phyloP scores from a whole-genome alignment of 805 yeast genomes.

The Dipodascus geniculatus region DNA sequence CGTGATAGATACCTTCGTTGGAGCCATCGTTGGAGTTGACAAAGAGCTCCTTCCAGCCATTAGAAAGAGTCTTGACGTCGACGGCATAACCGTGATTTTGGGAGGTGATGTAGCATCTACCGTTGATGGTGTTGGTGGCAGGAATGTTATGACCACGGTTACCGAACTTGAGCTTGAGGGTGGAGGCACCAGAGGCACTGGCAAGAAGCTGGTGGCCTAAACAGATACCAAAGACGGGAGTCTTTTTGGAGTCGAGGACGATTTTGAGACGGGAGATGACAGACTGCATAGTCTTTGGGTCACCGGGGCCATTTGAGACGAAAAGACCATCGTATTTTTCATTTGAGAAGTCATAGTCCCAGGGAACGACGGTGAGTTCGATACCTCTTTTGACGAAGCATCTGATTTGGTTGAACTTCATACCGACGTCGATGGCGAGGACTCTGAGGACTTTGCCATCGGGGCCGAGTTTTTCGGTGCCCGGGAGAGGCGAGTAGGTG shows the following conservation, averaged over 20 bases:
- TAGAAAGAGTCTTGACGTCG: slow-evolving; percentile 58
- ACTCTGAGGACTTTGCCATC: slow-evolving; percentile 73
- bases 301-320: slow-evolving; percentile 98
- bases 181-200: slow-evolving; percentile 89
- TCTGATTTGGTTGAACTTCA: slow-evolving; percentile 95
- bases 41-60: slow-evolving; percentile 88
- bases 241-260: slow-evolving; percentile 51
- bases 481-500: slow-evolving; percentile 58
- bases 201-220: slow-evolving; percentile 96
- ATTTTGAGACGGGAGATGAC: slow-evolving; percentile 49
- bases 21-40: slow-evolving; percentile 95
- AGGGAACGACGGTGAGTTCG: slow-evolving; percentile 89
- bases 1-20: slow-evolving; percentile 95
- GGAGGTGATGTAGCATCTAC: slow-evolving; percentile 95
- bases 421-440: slow-evolving; percentile 91
- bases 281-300: slow-evolving; percentile 74
- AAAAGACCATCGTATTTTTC: slow-evolving; percentile 92
- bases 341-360: slow-evolving; percentile 73
- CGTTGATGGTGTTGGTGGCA: slow-evolving; percentile 77
- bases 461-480: slow-evolving; percentile 41
- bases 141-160: slow-evolving; percentile 99
- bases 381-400: slow-evolving; percentile 95
- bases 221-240: slow-evolving; percentile 96
- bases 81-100: slow-evolving; percentile 99
- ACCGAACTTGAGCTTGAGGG: slow-evolving; percentile 89